Percentiles rank a stretch among this genome's conserved stretches.
Conservation (phyloP, 1,139 yeast genomes). For the Yamadazyma atlantica region DNA sequence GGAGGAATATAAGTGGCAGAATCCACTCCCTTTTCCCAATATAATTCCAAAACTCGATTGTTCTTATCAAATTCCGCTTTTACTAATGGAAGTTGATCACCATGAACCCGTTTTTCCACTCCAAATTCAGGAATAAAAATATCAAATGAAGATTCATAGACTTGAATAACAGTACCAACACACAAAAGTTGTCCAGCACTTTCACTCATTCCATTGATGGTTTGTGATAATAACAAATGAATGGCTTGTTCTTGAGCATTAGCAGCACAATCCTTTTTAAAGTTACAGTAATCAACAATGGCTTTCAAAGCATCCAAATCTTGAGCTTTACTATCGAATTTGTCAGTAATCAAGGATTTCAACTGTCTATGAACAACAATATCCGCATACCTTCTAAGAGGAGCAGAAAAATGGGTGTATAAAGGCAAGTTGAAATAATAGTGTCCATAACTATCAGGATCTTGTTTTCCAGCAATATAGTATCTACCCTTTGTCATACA, state of each 20-base stretch:
- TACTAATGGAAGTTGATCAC: conserved; percentile 89
- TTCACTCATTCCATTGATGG: conserved; percentile 75
- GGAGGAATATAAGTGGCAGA: conserved; percentile 89
- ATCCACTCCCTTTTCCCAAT: conserved; percentile 91
- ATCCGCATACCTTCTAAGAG: conserved; percentile 90
- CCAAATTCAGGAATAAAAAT: conserved; percentile 94
- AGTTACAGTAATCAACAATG: conserved; percentile 88
- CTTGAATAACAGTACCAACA: conserved; percentile 87
- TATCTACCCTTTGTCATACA: conserved; percentile 85
- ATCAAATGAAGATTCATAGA: conserved; percentile 94
- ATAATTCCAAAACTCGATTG: conserved; percentile 70
- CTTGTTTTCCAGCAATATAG: conserved; percentile 84
- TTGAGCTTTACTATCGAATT: conserved; percentile 15
- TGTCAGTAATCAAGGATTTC: conserved; percentile 55
- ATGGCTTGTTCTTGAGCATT: conserved; percentile 94
- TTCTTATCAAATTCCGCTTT: conserved; percentile 88
- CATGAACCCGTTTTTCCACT: conserved; percentile 95
- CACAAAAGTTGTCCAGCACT: conserved; percentile 79
- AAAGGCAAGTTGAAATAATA: conserved; percentile 80
- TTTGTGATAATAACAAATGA: conserved; percentile 80
- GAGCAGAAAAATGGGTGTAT: conserved; percentile 93
- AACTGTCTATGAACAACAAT: conserved; percentile 90
- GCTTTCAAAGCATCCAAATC: conserved; percentile 76
- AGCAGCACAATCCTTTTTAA: conserved; percentile 92
- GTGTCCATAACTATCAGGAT: conserved; percentile 75